These are phyloP conservation scores for Penium margaritaceum DNA, from an alignment of 139 green algal species.

Conservation along the genomic window DNA sequence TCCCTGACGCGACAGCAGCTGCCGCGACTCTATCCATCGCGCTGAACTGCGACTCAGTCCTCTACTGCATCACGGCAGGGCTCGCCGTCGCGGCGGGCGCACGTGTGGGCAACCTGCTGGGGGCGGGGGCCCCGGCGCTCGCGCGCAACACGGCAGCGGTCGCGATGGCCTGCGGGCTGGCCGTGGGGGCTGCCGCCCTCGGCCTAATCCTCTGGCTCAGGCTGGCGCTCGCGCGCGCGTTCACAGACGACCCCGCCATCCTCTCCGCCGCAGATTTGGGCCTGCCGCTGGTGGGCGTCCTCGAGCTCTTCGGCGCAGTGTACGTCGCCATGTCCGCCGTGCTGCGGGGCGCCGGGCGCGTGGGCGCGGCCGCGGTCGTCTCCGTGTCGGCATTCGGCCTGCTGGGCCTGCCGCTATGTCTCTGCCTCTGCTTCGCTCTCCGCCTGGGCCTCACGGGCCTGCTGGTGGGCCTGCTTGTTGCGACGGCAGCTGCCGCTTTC, in stretches of 20 bases:
- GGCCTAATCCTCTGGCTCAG: background rate
- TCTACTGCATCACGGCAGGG: slow-evolving; percentile 15
- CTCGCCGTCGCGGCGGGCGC: slow-evolving; percentile 4
- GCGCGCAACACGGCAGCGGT: slow-evolving; percentile 1
- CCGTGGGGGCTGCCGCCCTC: background rate
- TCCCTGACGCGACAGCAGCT: slow-evolving; percentile 14
- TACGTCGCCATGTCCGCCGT: background rate
- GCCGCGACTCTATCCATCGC: slow-evolving; percentile 26
- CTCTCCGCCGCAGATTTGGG: background rate
- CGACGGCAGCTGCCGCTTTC: background rate
- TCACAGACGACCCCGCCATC: background rate
- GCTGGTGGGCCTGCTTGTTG: background rate
- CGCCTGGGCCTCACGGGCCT: background rate
- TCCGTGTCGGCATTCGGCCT: background rate
- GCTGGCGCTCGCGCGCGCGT: background rate
- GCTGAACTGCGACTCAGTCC: slow-evolving; percentile 10
- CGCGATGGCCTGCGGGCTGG: background rate
- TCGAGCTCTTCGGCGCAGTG: background rate
- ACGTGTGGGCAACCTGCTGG: slow-evolving; percentile 37
- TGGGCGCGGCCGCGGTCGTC: background rate
- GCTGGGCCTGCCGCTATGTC: background rate
- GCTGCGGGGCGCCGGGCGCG: background rate
- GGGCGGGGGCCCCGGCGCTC: slow-evolving; percentile 2
- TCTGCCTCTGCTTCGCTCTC: background rate
- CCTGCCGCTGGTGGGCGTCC: background rate